These are phyloP conservation scores for Fonsecaea nubica DNA, from an alignment of 2,329 filamentous ascomycete genomes.

Conservation along the genomic window DNA sequence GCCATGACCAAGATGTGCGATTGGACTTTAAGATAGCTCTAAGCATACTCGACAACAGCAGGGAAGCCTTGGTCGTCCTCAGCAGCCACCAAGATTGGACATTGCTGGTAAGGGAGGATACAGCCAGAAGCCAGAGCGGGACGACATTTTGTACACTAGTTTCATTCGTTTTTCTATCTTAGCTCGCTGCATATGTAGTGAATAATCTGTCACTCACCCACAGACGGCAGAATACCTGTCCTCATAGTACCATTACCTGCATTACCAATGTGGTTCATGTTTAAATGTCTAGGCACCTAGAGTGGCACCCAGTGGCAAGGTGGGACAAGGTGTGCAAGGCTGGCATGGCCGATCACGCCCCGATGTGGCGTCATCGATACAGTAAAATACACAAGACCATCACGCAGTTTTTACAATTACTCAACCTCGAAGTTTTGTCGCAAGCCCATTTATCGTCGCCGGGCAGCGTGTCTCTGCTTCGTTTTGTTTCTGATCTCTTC, in stretches of 20 bases:
- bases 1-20: background rate
- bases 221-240: background rate
- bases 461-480: background rate
- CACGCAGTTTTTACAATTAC: slow-evolving; percentile 16
- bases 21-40: background rate
- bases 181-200: background rate
- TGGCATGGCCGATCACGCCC: slow-evolving; percentile 13
- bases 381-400: slow-evolving; percentile 23
- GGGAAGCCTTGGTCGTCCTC: background rate
- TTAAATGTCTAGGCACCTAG: background rate
- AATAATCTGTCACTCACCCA: background rate
- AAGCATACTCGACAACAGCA: background rate
- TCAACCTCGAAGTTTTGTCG: slow-evolving; percentile 9
- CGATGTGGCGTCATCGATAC: slow-evolving; percentile 23
- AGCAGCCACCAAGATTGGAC: background rate
- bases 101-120: background rate
- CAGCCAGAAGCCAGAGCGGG: background rate
- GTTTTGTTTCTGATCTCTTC: background rate
- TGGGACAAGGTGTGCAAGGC: slow-evolving; percentile 8
- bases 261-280: background rate
- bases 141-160: slow-evolving; percentile 10
- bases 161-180: background rate
- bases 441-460: background rate
- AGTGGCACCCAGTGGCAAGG: no score
- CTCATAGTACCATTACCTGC: background rate